Evolutionary conservation across 208 protist species (phyloP), one percentile per base, ranked within the genome.

Genomic region (Blastocrithidia nonstop): DNA sequence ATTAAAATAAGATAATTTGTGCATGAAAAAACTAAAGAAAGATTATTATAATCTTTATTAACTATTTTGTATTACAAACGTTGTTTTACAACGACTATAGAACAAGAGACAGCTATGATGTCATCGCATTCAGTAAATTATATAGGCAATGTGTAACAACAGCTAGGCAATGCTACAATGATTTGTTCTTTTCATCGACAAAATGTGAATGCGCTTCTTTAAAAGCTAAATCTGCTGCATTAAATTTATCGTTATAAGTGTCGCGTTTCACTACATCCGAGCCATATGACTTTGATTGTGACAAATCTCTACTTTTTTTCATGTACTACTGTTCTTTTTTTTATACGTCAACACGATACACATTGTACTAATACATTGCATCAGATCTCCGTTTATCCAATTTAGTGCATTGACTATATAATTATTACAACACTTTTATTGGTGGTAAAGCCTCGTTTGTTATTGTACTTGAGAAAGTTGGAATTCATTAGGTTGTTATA

Each of bases 261-360:
- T 79, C 48, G 1, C 69, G 57, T 56, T 77, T 71, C 16, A 44
- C 54, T 5, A 79, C 54, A 17, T 76, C 50, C 1, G 45, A 20
- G 32, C 41, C 23, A 35, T 78, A 79, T 17, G 47, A 55, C 29
- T 75, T 75, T 1, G 69, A 76, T 23, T 49, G 54, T 5, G 50
- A 60, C 13, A 76, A 45, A 19, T 70, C 54, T 36, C 79, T 84
- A 2, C 51, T 54, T 41, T 78, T 77, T 8, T 71, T 63, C 16
- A 40, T 24, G 50, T 79, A 76, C 40, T 72, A 53, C 2, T 26
- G 28, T 25, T 78, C 66, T 32, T 73, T 73, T 31, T 79, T 71
- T 8, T 22, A 5, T 21, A 76, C 70, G 28, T 71, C 46, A 7
- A 66, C 45, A 39, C 69, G 54, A 50, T 83, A 72, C 4, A 62